Evolutionary conservation across 805 yeast genomes (phyloP), one percentile per base, ranked within the genome.

Genomic region (Candida khao-thaluensis): DNA sequence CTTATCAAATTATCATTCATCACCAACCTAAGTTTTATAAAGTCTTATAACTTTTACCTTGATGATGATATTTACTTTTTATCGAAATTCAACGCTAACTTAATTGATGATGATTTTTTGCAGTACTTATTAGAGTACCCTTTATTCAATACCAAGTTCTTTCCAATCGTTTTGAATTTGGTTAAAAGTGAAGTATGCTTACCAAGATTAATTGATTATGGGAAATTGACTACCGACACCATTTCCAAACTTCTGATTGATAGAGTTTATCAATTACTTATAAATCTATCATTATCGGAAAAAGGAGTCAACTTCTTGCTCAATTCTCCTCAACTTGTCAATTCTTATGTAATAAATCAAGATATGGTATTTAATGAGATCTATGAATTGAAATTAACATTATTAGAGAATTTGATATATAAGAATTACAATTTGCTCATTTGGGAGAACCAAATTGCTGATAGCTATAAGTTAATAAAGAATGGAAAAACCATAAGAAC

Each of bases 91-190:
- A 49, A 49, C 28, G 44, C 49, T 1, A 32, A 30, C 6, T 32
- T 42, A 11, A 41, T 49, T 28, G 31, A 38, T 9, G 47, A 45
- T 8, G 34, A 45, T 12, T 46, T 47, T 7, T 32, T 40, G 4
- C 37, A 43, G 22, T 40, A 12, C 7, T n/a, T 46, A 3, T 2
- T 30, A 7, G 47, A 39, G 14, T 46, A 40, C 17, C 41, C 48
- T 12, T 44, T 48, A 21, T 38, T 40, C 23, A 50, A 49, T 30
- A 28, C 49, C 12, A 50, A 43, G 35, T 60, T 56, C 42, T 59
- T 60, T 25, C 40, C 54, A 1, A 52, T 63, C 5, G 42, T 62
- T 6, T 41, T 59, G 25, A 64, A 62, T 37, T 25, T 57, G 17
- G 41, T 59, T 4, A 47, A 37, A 9, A 45, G 49, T 9, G 31